A percentile compares a stretch with the other conserved stretches of the same genome.
These are phyloP conservation scores for Teratosphaeria nubilosa DNA, from an alignment of 2,329 filamentous ascomycete genomes.

Conservation along the genomic window DNA sequence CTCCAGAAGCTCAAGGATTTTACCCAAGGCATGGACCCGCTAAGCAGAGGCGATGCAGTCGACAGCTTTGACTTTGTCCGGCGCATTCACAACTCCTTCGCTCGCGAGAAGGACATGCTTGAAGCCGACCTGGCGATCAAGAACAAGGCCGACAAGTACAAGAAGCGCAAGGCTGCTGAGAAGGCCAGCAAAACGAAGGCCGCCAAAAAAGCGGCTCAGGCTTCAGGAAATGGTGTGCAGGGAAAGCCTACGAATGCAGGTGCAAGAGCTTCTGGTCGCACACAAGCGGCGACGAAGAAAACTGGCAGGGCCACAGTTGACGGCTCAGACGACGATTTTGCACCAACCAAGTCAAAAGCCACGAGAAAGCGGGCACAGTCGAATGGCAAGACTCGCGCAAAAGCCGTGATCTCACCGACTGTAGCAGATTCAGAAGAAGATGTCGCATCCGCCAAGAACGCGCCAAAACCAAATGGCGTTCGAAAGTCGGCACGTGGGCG, in stretches of 20 bases:
- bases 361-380: not conserved
- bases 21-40: slow-evolving; percentile 58
- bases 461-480: not conserved
- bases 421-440: not conserved
- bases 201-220: slow-evolving; percentile 17
- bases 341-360: not conserved
- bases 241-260: slow-evolving; percentile 3
- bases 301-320: not conserved
- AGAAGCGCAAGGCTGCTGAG: slow-evolving; percentile 22
- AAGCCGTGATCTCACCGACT: not conserved
- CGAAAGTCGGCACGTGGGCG: not conserved
- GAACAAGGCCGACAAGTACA: slow-evolving; percentile 36
- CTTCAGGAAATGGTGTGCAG: not conserved
- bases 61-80: slow-evolving; percentile 68
- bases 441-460: not conserved
- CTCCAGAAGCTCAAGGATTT: slow-evolving; percentile 63
- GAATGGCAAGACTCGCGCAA: not conserved
- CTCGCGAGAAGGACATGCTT: slow-evolving; percentile 67
- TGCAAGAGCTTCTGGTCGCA: slow-evolving; percentile 1
- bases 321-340: slow-evolving; percentile 1
- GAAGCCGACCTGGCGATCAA: slow-evolving; percentile 57
- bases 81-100: slow-evolving; percentile 78
- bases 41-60: slow-evolving; percentile 65
- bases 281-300: slow-evolving; percentile 1
- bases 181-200: slow-evolving; percentile 20